Percentiles rank a stretch among this genome's conserved stretches.
These are phyloP conservation scores for Acanthamoeba healyi DNA, from an alignment of 208 protist species.

Conservation along the genomic window DNA sequence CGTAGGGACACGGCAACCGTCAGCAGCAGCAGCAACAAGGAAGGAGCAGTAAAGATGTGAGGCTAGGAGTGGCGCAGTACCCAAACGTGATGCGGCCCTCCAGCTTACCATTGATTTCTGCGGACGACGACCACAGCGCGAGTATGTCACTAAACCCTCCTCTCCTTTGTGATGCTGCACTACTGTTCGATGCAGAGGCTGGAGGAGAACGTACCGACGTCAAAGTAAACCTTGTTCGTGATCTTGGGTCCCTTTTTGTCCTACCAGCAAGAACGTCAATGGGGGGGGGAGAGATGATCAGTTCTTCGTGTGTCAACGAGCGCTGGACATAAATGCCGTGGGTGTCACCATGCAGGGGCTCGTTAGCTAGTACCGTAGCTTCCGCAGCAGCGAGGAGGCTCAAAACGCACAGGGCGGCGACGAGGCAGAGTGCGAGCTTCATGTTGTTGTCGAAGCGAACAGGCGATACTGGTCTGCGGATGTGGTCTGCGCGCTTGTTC, in stretches of 20 bases:
- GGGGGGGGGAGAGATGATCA: not conserved
- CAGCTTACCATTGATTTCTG: constrained; percentile 90
- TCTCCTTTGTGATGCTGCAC: no score
- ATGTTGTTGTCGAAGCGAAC: not conserved
- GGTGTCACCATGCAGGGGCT: not conserved
- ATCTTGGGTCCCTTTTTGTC: constrained; percentile 37
- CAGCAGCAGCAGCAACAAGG: no score
- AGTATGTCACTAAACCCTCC: no score
- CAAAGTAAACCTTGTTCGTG: constrained; percentile 90
- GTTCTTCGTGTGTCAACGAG: not conserved
- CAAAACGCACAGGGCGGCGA: not conserved
- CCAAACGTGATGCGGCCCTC: constrained; percentile 94
- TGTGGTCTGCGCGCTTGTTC: no score
- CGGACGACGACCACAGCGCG: no score
- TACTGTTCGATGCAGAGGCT: no score
- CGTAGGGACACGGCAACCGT: no score
- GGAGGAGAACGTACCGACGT: constrained; percentile 91
- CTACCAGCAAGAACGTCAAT: not conserved
- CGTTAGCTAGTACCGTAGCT: not conserved
- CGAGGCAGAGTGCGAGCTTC: not conserved
- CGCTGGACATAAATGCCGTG: not conserved
- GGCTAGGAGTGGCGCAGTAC: no score
- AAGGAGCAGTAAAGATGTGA: not conserved
- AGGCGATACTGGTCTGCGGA: no score
- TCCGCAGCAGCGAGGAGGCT: not conserved